These are phyloP conservation scores for Laburnicola sp. DNA, from an alignment of 2,329 filamentous ascomycete species.

Conservation along the genomic window DNA sequence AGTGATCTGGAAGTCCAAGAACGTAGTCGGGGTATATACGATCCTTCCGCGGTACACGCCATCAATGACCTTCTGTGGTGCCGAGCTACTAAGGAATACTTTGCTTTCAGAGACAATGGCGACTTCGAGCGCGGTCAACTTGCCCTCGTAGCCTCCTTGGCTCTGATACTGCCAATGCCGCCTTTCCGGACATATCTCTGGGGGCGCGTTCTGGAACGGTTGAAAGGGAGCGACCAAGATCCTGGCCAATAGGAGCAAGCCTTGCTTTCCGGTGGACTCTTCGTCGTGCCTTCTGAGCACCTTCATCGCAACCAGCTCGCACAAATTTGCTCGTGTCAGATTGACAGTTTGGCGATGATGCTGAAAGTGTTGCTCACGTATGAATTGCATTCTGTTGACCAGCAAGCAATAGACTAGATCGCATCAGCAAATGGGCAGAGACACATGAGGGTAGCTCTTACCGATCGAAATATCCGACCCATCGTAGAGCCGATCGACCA, in stretches of 20 bases:
- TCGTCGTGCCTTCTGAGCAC: conserved; percentile 79
- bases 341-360: conserved; percentile 81
- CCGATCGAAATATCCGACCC: conserved; percentile 77
- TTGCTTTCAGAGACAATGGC: conserved; percentile 84
- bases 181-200: conserved; percentile 63
- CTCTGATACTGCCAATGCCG: conserved; percentile 52
- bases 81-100: conserved; percentile 73
- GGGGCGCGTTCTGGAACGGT: conserved; percentile 80
- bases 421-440: not conserved
- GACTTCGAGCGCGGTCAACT: conserved; percentile 76
- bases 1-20: conserved; percentile 84
- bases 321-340: conserved; percentile 74
- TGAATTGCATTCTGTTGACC: conserved; percentile 78
- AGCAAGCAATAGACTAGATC: conserved; percentile 74
- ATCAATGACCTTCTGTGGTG: conserved; percentile 79
- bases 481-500: conserved; percentile 83
- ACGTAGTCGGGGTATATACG: conserved; percentile 79
- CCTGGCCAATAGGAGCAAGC: conserved; percentile 73
- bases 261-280: conserved; percentile 70
- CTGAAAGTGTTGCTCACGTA: conserved; percentile 74
- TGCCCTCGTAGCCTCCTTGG: conserved; percentile 57
- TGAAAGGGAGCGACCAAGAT: conserved; percentile 83
- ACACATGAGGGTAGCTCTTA: conserved; percentile 41
- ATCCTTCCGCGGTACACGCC: conserved; percentile 81
- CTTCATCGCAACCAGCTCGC: conserved; percentile 77